phyloP scores from a whole-genome alignment of 192 early-diverging fungal genomes.

The Jimgerdemannia lactiflua region DNA sequence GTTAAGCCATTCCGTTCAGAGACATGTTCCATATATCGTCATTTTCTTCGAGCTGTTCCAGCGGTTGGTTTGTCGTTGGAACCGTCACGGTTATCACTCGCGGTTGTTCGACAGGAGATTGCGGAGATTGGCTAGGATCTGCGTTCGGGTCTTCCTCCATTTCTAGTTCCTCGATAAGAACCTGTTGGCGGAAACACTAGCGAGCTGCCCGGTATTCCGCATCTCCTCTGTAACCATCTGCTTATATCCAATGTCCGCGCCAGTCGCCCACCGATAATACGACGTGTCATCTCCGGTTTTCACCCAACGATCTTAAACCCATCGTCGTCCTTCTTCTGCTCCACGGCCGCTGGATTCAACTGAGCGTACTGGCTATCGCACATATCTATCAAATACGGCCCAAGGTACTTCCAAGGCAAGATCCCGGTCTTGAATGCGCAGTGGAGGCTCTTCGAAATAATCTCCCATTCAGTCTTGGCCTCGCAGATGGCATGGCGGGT shows the following conservation, averaged over 20 bases:
- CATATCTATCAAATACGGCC: slow-evolving; percentile 1
- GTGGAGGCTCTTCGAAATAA: slow-evolving; percentile 13
- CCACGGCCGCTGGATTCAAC: slow-evolving; percentile 14
- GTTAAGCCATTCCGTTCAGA: slow-evolving; percentile 33
- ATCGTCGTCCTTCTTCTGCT: neutral
- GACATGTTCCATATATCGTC: slow-evolving; percentile 50
- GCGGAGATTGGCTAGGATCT: too few species aligned
- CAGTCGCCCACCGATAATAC: neutral
- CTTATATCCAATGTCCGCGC: neutral
- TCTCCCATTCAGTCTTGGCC: neutral
- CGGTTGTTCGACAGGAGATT: too few species aligned
- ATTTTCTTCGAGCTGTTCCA: slow-evolving; percentile 28
- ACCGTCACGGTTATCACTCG: too few species aligned
- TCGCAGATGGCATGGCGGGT: slow-evolving; percentile 10
- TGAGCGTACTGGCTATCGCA: slow-evolving; percentile 5
- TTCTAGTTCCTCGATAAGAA: too few species aligned
- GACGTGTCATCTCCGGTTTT: neutral
- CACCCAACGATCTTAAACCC: neutral
- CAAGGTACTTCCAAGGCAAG: slow-evolving; percentile 19
- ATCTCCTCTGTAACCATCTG: too few species aligned
- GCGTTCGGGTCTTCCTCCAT: too few species aligned
- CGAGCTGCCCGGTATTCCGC: too few species aligned
- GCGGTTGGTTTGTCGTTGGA: slow-evolving; percentile 14
- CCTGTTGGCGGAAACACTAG: too few species aligned
- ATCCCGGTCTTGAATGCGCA: neutral